Conservation (phyloP, 2,329 filamentous ascomycete genomes). For the Dactylellina parvicollis region DNA sequence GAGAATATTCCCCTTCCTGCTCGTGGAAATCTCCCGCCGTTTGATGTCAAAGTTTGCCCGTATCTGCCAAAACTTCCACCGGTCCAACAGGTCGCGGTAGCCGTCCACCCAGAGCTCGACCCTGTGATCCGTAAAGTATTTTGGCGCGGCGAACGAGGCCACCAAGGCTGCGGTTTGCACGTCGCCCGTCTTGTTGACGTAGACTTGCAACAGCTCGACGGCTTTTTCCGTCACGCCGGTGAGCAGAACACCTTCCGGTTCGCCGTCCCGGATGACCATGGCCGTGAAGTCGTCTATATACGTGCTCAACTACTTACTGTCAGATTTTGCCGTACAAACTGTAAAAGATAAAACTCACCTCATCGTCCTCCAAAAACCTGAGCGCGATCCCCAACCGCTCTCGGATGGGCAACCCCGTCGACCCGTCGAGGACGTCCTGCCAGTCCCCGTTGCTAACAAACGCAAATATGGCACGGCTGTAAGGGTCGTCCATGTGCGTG, state of each 20-base stretch:
- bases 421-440: constrained; percentile 76
- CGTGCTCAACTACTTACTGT: constrained; percentile 66
- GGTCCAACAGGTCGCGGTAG: constrained; percentile 77
- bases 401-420: constrained; percentile 74
- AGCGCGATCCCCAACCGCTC: constrained; percentile 80
- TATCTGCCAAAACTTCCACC: constrained; percentile 77
- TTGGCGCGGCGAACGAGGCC: constrained; percentile 76
- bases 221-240: constrained; percentile 78
- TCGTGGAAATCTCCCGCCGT: constrained; percentile 73
- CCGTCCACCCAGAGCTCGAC: constrained; percentile 72
- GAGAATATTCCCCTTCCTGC: constrained; percentile 71
- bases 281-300: constrained; percentile 76
- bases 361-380: constrained; percentile 70
- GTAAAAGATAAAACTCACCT: constrained; percentile 25
- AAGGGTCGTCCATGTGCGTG: constrained; percentile 75
- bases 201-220: constrained; percentile 79
- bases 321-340: not conserved
- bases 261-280: constrained; percentile 71
- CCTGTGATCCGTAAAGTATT: constrained; percentile 79
- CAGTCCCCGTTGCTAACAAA: constrained; percentile 81
- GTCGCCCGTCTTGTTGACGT: constrained; percentile 79
- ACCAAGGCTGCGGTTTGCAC: constrained; percentile 81
- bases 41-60: constrained; percentile 81
- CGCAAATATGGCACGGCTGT: constrained; percentile 80
- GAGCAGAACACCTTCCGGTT: constrained; percentile 80